Conservation (phyloP, 2,329 filamentous ascomycete species). For the Botrytis elliptica region DNA sequence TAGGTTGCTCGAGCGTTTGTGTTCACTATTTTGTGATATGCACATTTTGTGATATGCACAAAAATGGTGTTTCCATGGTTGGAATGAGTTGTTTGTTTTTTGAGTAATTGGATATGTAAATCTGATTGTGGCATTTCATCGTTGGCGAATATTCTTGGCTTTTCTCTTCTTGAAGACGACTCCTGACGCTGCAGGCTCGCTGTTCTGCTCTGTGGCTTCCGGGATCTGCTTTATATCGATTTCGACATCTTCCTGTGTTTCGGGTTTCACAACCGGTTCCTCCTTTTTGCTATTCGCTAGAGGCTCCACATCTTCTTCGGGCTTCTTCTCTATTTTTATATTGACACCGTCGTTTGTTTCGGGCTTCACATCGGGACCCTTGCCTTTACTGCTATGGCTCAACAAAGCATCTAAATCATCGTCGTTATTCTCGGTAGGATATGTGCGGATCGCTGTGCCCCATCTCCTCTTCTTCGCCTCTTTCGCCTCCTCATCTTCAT, state of each 20-base stretch:
- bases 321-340: slow-evolving; percentile 29
- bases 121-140: slow-evolving; percentile 40
- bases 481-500: slow-evolving; percentile 60
- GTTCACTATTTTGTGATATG: not conserved
- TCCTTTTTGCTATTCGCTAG: not conserved
- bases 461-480: slow-evolving; percentile 56
- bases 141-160: slow-evolving; percentile 62
- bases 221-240: not conserved
- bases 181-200: slow-evolving; percentile 40
- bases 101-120: not conserved
- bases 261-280: not conserved
- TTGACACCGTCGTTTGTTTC: slow-evolving; percentile 28
- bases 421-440: slow-evolving; percentile 37
- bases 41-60: not conserved
- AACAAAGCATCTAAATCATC: slow-evolving; percentile 44
- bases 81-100: not conserved
- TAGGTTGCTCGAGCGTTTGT: not conserved
- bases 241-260: not conserved
- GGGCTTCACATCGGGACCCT: slow-evolving; percentile 29
- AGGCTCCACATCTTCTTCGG: not conserved
- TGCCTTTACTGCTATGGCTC: slow-evolving; percentile 35
- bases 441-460: slow-evolving; percentile 39
- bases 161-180: slow-evolving; percentile 82
- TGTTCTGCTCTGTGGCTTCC: slow-evolving; percentile 7
- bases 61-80: not conserved